Percentiles rank a stretch among this genome's conserved stretches.
These are phyloP conservation scores for Phtheirospermum japonicum DNA, from an alignment of 257 asterid species.

Conservation along the genomic window DNA sequence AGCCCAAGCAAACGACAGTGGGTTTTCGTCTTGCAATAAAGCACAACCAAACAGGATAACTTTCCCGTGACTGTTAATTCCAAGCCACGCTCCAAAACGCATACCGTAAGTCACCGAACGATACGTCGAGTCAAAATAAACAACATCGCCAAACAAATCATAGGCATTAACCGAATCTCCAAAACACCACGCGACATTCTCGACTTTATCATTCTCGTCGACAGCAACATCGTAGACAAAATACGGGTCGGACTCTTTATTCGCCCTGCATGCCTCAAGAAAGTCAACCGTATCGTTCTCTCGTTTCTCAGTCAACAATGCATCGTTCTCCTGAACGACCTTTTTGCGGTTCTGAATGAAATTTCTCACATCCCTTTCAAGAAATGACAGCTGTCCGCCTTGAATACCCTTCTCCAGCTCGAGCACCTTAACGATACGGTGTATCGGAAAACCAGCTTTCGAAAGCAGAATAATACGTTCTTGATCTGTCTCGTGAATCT, in stretches of 20 bases:
- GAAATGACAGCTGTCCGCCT: constrained; percentile 55
- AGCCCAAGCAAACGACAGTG: constrained; percentile 51
- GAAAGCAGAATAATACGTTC: constrained; percentile 62
- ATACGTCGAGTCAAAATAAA: constrained; percentile 57
- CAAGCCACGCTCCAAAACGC: constrained; percentile 63
- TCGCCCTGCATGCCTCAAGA: constrained; percentile 55
- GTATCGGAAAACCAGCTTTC: constrained; percentile 65
- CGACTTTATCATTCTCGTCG: constrained; percentile 57
- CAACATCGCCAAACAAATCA: constrained; percentile 57
- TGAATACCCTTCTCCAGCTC: constrained; percentile 61
- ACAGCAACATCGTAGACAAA: constrained; percentile 50
- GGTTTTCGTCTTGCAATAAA: constrained; percentile 59
- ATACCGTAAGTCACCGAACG: constrained; percentile 45
- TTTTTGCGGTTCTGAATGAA: constrained; percentile 64
- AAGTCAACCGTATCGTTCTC: constrained; percentile 53
- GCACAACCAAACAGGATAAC: constrained; percentile 55
- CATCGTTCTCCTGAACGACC: constrained; percentile 52
- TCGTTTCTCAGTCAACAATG: constrained; percentile 54
- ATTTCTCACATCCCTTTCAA: constrained; percentile 74
- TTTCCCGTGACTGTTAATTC: constrained; percentile 62
- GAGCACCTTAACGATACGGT: constrained; percentile 62
- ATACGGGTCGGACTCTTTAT: constrained; percentile 52
- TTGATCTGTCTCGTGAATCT: constrained; percentile 64
- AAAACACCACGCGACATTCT: constrained; percentile 67
- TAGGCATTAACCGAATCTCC: constrained; percentile 55